These are phyloP conservation scores for Aspergillus sclerotioniger DNA, from an alignment of 495 filamentous ascomycete species.

Conservation along the genomic window DNA sequence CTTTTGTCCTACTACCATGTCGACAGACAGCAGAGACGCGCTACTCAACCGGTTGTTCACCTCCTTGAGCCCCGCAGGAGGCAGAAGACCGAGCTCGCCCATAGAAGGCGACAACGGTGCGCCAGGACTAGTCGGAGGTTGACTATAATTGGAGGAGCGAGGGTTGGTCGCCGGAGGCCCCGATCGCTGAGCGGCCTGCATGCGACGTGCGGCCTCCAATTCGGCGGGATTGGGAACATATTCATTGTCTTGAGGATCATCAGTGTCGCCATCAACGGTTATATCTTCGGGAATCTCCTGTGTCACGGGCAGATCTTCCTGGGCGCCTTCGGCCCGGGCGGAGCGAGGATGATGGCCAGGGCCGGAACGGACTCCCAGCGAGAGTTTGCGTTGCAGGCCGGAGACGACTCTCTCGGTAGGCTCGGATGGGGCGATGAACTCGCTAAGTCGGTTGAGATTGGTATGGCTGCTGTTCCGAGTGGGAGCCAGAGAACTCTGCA, in stretches of 20 bases:
- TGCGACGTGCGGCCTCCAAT: conserved; percentile 26
- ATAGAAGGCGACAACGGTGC: conserved; percentile 36
- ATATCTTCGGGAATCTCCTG: conserved; percentile 40
- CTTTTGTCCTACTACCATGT: conserved; percentile 58
- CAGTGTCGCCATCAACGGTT: conserved; percentile 44
- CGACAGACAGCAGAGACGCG: conserved; percentile 46
- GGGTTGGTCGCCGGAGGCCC: background rate
- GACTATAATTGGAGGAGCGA: conserved; percentile 20
- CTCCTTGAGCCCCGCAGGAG: conserved; percentile 27
- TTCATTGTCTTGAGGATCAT: conserved; percentile 40
- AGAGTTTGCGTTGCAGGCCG: conserved; percentile 35
- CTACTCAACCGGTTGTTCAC: conserved; percentile 34
- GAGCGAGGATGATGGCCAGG: conserved; percentile 33
- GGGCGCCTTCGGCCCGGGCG: conserved; percentile 31
- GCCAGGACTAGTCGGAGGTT: conserved; percentile 36
- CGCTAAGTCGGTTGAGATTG: conserved; percentile 51
- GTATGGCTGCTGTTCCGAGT: conserved; percentile 47
- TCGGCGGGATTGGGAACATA: conserved; percentile 34
- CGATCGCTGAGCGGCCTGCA: background rate
- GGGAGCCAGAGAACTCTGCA: conserved; percentile 27
- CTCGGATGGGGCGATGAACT: conserved; percentile 43
- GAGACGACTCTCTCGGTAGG: conserved; percentile 42
- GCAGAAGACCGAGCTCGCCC: conserved; percentile 17
- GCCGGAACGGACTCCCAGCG: conserved; percentile 35
- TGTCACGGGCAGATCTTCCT: conserved; percentile 33